A percentile compares a stretch with the other conserved stretches of the same genome.
Conservation (phyloP, 768 basidiomycete species). For the Pleurotus eryngii region DNA sequence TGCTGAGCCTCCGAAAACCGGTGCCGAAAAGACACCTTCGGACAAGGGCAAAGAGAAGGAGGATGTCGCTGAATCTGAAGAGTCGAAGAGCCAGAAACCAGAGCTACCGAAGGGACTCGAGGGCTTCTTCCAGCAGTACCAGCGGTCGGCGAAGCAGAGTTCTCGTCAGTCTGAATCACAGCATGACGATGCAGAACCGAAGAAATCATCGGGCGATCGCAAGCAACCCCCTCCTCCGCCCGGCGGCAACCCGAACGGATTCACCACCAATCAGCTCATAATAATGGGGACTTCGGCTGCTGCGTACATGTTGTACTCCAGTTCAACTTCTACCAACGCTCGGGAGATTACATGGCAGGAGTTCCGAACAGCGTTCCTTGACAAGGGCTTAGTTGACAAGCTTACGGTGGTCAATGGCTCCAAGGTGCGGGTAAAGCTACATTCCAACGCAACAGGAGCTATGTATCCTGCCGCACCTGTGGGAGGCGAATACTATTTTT, state of each 20-base stretch:
- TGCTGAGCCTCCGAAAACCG: constrained; percentile 28
- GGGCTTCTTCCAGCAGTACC: constrained; percentile 72
- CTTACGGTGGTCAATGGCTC: constrained; percentile 88
- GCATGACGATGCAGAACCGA: constrained; percentile 30
- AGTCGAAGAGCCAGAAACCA: constrained; percentile 25
- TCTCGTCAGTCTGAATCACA: constrained; percentile 30
- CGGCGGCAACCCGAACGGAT: constrained; percentile 42
- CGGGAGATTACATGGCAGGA: constrained; percentile 99
- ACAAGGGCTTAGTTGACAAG: constrained; percentile 93
- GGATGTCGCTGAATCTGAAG: constrained; percentile 12
- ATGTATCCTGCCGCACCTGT: constrained; percentile 63
- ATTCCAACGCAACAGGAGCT: constrained; percentile 81
- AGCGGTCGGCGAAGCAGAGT: constrained; percentile 34
- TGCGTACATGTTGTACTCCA: constrained; percentile 63
- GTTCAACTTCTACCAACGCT: constrained; percentile 49
- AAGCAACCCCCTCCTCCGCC: constrained; percentile 46
- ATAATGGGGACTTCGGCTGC: constrained; percentile 53
- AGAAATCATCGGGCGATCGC: constrained; percentile 19
- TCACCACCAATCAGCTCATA: constrained; percentile 53
- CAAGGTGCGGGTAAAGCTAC: constrained; percentile 88
- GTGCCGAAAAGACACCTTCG: constrained; percentile 14
- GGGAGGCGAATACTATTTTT: constrained; percentile 81
- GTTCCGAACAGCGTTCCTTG: constrained; percentile 94
- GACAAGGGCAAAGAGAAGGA: constrained; percentile 33
- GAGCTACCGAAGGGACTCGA: constrained; percentile 67